Evolutionary conservation across 495 filamentous ascomycete genomes (phyloP).

Genomic region (Aspergillus heteromorphus): DNA sequence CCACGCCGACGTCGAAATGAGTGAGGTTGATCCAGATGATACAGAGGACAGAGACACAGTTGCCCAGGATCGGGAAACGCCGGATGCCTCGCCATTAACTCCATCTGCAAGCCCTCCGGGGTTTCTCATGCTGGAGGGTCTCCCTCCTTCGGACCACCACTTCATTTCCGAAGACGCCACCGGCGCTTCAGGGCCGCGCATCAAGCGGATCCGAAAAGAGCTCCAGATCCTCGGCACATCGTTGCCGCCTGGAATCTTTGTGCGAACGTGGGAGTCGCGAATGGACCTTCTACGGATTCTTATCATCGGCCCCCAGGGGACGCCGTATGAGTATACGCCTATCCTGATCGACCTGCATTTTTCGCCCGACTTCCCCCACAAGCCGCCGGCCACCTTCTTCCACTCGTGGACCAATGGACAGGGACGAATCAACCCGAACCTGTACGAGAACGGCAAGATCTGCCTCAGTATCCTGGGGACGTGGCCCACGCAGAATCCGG

Average conservation of each 20-base stretch:
- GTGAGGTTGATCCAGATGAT: not conserved
- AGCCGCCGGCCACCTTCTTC: slow-evolving; percentile 48
- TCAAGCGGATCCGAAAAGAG: slow-evolving; percentile 50
- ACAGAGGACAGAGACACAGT: not conserved
- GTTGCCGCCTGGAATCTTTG: slow-evolving; percentile 51
- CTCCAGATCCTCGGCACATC: slow-evolving; percentile 51
- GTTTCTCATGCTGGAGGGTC: slow-evolving; percentile 41
- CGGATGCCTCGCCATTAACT: slow-evolving; percentile 4
- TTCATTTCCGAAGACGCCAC: slow-evolving; percentile 25
- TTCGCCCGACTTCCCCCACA: slow-evolving; percentile 36
- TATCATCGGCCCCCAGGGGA: slow-evolving; percentile 53
- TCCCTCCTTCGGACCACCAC: slow-evolving; percentile 44
- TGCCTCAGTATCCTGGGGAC: slow-evolving; percentile 57
- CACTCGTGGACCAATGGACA: slow-evolving; percentile 51
- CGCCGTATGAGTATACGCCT: slow-evolving; percentile 57
- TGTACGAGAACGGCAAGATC: slow-evolving; percentile 59
- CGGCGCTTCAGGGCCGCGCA: slow-evolving; percentile 14
- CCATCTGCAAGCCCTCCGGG: slow-evolving; percentile 23
- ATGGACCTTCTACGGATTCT: slow-evolving; percentile 54
- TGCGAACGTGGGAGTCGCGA: slow-evolving; percentile 54
- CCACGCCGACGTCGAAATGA: not conserved
- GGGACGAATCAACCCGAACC: slow-evolving; percentile 56
- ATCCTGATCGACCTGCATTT: slow-evolving; percentile 57
- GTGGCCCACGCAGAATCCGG: slow-evolving; percentile 47
- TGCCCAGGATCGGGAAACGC: not conserved